phyloP scores from a whole-genome alignment of 345 rosid species.

The Microcos paniculata region DNA sequence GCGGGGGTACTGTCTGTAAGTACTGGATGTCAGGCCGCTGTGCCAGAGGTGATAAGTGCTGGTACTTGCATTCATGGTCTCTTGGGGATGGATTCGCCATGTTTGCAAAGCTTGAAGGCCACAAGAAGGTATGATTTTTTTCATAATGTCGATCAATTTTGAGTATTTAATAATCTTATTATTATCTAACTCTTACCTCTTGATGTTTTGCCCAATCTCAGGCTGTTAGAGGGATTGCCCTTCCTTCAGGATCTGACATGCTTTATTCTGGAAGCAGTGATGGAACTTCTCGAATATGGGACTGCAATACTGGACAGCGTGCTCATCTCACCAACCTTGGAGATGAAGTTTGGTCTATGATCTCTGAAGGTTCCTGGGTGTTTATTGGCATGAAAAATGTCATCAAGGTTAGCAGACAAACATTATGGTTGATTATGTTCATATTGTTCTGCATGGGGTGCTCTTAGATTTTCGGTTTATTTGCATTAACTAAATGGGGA shows the following conservation, averaged over 20 bases:
- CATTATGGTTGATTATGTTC: not conserved
- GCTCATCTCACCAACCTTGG: not conserved
- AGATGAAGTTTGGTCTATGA: not conserved
- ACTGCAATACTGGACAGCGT: not conserved
- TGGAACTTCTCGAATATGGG: not conserved
- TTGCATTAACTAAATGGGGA: not conserved
- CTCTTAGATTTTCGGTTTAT: not conserved
- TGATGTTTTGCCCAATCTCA: not conserved
- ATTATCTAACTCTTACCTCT: no score
- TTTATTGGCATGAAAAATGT: not conserved
- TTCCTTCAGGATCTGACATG: not conserved
- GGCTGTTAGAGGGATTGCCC: not conserved
- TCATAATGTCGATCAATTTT: not conserved
- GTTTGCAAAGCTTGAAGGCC: not conserved
- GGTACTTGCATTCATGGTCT: not conserved
- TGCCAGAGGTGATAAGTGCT: not conserved
- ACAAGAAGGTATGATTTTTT: not conserved
- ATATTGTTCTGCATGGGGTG: fast-evolving
- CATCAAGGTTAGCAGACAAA: not conserved
- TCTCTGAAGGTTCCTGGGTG: not conserved
- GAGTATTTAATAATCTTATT: not conserved
- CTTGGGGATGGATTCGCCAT: not conserved
- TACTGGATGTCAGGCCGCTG: not conserved
- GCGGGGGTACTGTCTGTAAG: not conserved
- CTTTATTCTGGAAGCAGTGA: not conserved